Percentiles rank a stretch among this genome's conserved stretches.
Conservation (phyloP, 768 basidiomycete genomes). For the Chiua virens region DNA sequence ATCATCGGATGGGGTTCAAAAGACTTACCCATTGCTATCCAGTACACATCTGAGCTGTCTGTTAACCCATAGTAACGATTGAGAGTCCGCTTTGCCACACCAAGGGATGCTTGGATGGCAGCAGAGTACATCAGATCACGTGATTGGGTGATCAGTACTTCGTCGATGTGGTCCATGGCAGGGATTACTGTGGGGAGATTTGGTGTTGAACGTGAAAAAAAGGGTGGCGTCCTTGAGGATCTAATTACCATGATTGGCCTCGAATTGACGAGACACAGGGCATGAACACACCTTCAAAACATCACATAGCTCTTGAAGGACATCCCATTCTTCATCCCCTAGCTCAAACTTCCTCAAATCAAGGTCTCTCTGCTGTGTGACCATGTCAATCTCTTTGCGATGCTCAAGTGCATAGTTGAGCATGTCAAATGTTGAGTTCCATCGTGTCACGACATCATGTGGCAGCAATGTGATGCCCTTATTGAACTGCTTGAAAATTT, state of each 20-base stretch:
- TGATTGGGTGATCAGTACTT: slow-evolving; percentile 12
- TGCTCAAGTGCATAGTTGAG: slow-evolving; percentile 21
- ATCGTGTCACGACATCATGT: slow-evolving; percentile 13
- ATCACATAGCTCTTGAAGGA: slow-evolving; percentile 31
- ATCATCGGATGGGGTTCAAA: no score
- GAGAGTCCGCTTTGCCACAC: slow-evolving; percentile 20
- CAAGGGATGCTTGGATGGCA: slow-evolving; percentile 4
- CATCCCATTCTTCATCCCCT: slow-evolving; percentile 31
- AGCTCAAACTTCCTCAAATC: slow-evolving; percentile 28
- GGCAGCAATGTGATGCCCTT: background rate
- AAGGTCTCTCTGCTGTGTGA: slow-evolving; percentile 13
- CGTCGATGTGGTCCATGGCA: slow-evolving; percentile 37
- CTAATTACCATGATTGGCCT: slow-evolving; percentile 13
- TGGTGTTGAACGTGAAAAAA: slow-evolving; percentile 30
- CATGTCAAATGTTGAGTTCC: slow-evolving; percentile 27
- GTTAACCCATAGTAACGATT: slow-evolving; percentile 26
- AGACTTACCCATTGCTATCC: background rate
- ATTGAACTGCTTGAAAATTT: background rate
- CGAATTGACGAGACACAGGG: background rate
- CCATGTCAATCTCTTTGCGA: slow-evolving; percentile 17
- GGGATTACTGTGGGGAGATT: slow-evolving; percentile 36
- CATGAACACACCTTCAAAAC: slow-evolving; percentile 29
- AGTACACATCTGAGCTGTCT: slow-evolving; percentile 32
- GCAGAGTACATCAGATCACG: background rate
- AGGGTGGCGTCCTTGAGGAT: slow-evolving; percentile 36